These are phyloP conservation scores for Ustilago xerochloae DNA, from an alignment of 1,284 basidiomycete species.

Conservation along the genomic window DNA sequence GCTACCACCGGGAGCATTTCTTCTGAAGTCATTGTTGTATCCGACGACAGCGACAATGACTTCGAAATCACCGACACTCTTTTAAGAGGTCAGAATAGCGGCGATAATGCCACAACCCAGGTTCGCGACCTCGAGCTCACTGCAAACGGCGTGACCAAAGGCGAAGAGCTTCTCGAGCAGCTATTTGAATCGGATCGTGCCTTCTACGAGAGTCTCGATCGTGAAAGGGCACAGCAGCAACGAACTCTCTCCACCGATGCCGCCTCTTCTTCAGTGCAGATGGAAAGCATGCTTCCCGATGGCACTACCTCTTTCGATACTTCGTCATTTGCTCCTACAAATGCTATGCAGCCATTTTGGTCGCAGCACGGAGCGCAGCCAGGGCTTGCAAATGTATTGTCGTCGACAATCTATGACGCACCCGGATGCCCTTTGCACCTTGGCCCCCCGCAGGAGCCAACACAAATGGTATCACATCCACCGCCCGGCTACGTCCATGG, in stretches of 20 bases:
- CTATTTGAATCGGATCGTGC: background rate
- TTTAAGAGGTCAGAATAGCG: background rate
- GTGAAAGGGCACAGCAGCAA: slow-evolving; percentile 5
- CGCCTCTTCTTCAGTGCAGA: background rate
- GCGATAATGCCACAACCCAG: background rate
- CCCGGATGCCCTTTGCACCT: slow-evolving; percentile 1
- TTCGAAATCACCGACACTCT: slow-evolving; percentile 1
- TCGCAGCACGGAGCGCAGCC: background rate
- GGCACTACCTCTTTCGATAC: slow-evolving; percentile 25
- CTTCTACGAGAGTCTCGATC: slow-evolving; percentile 6
- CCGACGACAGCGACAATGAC: slow-evolving; percentile 25
- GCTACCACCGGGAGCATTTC: background rate
- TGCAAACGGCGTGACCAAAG: background rate
- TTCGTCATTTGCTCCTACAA: slow-evolving; percentile 11
- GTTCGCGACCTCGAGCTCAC: too few relatives aligned
- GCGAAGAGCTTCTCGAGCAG: background rate
- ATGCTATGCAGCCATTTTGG: background rate
- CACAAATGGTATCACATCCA: too few relatives aligned
- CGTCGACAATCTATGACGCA: background rate
- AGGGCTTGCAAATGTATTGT: background rate
- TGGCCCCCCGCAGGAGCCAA: too few relatives aligned
- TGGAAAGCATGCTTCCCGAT: slow-evolving; percentile 31
- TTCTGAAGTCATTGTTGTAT: slow-evolving; percentile 34
- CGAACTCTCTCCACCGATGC: background rate
- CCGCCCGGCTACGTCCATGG: too few relatives aligned